Evolutionary conservation across 768 basidiomycete genomes (phyloP).

Genomic region (Rhodotorula graminis): DNA sequence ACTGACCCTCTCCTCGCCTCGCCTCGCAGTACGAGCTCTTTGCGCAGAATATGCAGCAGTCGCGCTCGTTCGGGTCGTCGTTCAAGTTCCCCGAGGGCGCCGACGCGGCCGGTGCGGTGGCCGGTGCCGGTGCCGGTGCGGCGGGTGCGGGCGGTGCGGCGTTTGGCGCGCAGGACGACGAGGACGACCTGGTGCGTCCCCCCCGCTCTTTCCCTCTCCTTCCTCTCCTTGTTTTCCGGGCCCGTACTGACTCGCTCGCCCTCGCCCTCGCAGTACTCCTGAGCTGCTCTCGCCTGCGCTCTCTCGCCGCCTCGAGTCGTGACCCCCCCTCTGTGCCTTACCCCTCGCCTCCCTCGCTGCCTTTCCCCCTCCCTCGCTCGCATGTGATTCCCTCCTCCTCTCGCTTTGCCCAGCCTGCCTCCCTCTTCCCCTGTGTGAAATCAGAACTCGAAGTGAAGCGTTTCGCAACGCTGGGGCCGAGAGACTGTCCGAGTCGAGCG

Average conservation of each 20-base stretch:
- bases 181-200: constrained; percentile 39
- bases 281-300: not conserved
- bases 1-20: not conserved
- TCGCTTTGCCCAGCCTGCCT: not conserved
- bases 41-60: constrained; percentile 85
- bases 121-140: constrained; percentile 28
- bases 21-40: constrained; percentile 87
- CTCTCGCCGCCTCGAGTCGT: not conserved
- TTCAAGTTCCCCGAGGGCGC: constrained; percentile 95
- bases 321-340: not conserved
- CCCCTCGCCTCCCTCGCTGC: not conserved
- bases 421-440: not conserved
- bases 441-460: not conserved
- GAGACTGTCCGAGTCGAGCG: too few species aligned
- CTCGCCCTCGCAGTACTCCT: not conserved
- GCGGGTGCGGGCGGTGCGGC: constrained; percentile 47
- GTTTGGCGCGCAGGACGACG: constrained; percentile 41
- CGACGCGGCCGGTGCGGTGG: constrained; percentile 20
- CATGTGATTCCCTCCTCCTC: not conserved
- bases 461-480: too few species aligned
- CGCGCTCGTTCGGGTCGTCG: constrained; percentile 83
- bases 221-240: not conserved
- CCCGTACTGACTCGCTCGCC: not conserved
- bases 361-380: not conserved
- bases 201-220: not conserved